Conservation (phyloP, 108 stramenopile genomes). For the Cyclotella choctawhatcheeana region DNA sequence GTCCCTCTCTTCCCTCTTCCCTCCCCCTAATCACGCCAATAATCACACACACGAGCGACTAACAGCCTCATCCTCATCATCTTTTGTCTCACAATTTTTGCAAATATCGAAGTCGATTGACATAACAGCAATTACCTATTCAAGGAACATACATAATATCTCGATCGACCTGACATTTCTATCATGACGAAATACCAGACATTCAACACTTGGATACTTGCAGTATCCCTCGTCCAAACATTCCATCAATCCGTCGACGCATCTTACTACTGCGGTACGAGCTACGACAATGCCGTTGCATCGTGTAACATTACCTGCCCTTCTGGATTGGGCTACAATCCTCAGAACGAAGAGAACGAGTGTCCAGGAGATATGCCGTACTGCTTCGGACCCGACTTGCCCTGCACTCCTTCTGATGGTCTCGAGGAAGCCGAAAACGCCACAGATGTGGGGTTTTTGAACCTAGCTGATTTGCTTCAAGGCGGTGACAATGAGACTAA, state of each 20-base stretch:
- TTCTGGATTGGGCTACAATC: constrained; percentile 14
- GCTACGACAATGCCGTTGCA: constrained; percentile 19
- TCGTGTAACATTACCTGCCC: constrained; percentile 26
- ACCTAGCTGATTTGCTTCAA: neutral
- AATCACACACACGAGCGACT: neutral
- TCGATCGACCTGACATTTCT: neutral
- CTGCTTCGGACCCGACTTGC: constrained; percentile 30
- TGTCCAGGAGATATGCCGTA: constrained; percentile 34
- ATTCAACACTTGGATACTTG: constrained; percentile 8
- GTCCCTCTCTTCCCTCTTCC: no score
- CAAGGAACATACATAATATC: neutral
- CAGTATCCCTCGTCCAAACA: neutral
- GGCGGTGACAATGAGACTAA: neutral
- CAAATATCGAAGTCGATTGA: neutral
- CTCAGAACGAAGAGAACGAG: constrained; percentile 12
- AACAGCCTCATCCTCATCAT: neutral
- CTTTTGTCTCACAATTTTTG: constrained; percentile 7
- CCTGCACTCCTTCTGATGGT: neutral
- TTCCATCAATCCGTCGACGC: constrained; percentile 7
- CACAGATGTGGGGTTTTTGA: neutral
- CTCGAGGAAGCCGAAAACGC: neutral
- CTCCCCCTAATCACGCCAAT: no score
- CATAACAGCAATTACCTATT: neutral
- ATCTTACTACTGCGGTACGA: constrained; percentile 26
- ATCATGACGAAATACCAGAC: constrained; percentile 9